These are phyloP conservation scores for Apiospora koreana DNA, from an alignment of 2,329 filamentous ascomycete genomes.

Conservation along the genomic window DNA sequence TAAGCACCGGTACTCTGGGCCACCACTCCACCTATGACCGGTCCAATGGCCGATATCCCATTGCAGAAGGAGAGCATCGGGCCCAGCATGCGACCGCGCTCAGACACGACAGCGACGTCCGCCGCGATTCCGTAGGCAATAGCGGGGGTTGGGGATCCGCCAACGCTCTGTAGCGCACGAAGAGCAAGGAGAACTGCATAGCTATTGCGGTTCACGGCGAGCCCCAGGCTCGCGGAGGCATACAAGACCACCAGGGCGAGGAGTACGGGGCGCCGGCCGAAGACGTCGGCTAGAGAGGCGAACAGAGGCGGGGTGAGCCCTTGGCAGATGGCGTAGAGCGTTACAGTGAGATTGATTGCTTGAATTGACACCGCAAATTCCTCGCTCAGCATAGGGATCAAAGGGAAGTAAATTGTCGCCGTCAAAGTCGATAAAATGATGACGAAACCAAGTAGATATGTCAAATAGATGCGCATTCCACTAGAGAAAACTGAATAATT, in stretches of 20 bases:
- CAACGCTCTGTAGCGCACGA: constrained; percentile 44
- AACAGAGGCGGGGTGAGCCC: constrained; percentile 11
- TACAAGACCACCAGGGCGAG: constrained; percentile 35
- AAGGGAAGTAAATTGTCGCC: constrained; percentile 17
- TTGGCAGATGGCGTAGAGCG: constrained; percentile 16
- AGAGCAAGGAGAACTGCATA: constrained; percentile 38
- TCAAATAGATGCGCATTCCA: neutral
- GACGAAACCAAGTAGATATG: constrained; percentile 12
- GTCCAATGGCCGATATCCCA: neutral
- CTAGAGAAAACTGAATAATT: neutral
- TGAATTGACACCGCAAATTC: constrained; percentile 12
- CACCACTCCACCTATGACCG: constrained; percentile 5
- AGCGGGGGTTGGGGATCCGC: constrained; percentile 41
- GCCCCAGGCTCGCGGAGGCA: constrained; percentile 40
- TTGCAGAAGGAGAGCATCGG: constrained; percentile 10
- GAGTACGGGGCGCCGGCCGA: neutral
- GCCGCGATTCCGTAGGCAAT: constrained; percentile 25
- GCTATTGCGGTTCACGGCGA: constrained; percentile 36
- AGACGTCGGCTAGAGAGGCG: constrained; percentile 7
- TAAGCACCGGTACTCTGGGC: neutral
- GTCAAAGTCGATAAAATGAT: constrained; percentile 15
- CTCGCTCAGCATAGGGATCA: constrained; percentile 11
- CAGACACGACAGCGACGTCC: neutral
- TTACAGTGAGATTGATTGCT: constrained; percentile 16
- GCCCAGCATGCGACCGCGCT: constrained; percentile 10